These are phyloP conservation scores for Gentiana macrophylla DNA, from an alignment of 257 asterid genomes.

Conservation along the genomic window DNA sequence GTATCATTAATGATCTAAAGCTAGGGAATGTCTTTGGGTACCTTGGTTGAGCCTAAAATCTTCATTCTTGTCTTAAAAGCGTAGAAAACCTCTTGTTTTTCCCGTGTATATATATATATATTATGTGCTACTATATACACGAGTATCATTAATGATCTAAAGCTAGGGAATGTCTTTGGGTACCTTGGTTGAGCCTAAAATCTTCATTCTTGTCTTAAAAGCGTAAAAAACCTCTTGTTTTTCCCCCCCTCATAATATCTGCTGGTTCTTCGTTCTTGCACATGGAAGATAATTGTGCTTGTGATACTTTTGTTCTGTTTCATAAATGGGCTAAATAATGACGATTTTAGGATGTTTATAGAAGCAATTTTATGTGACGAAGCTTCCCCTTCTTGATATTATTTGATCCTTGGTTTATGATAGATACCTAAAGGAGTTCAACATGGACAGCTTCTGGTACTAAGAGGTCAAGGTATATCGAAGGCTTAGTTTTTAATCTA, in stretches of 20 bases:
- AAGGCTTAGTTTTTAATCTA: neutral
- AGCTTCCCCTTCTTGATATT: conserved; percentile 10
- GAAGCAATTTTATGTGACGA: conserved; percentile 3
- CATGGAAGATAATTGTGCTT: neutral
- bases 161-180: too few species aligned
- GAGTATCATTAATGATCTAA: too few species aligned
- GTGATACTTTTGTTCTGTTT: neutral
- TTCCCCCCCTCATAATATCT: neutral
- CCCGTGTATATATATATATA: too few species aligned
- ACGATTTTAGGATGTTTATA: neutral
- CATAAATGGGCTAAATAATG: neutral
- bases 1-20: too few species aligned
- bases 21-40: too few species aligned
- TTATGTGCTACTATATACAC: too few species aligned
- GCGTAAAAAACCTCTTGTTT: neutral
- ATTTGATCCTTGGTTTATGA: conserved; percentile 12
- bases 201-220: too few species aligned
- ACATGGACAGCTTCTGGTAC: conserved; percentile 65
- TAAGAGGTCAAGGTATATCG: conserved; percentile 78
- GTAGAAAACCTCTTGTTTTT: neutral
- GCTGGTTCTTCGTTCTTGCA: neutral
- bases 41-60: too few species aligned
- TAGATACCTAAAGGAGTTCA: conserved; percentile 96
- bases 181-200: too few species aligned
- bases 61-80: too few species aligned